phyloP scores from a whole-genome alignment of 1,284 basidiomycete species.

The Cutaneotrichosporon dermatis region DNA sequence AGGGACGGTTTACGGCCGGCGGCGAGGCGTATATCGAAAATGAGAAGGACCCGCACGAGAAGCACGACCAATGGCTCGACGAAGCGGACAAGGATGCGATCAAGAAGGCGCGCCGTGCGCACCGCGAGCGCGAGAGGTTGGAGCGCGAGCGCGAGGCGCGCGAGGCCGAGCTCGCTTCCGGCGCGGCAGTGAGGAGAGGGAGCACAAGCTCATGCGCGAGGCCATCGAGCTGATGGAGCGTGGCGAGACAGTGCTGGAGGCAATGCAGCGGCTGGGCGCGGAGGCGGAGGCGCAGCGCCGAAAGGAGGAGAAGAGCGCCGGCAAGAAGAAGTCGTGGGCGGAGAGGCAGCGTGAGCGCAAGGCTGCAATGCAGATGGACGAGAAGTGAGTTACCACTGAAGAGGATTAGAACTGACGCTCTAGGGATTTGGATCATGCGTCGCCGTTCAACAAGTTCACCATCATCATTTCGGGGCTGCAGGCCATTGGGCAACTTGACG shows the following conservation, averaged over 20 bases:
- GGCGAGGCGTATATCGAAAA: constrained; percentile 76
- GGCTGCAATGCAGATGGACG: constrained; percentile 31
- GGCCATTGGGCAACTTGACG: constrained; percentile 46
- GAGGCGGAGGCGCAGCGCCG: constrained; percentile 58
- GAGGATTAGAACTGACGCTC: too few species aligned
- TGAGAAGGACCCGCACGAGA: constrained; percentile 75
- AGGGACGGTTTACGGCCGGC: constrained; percentile 92
- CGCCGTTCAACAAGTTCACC: constrained; percentile 46
- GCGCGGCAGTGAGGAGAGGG: constrained; percentile 52
- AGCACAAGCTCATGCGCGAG: constrained; percentile 62
- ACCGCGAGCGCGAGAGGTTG: constrained; percentile 60
- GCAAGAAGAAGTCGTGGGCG: constrained; percentile 43
- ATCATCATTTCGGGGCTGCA: constrained; percentile 45
- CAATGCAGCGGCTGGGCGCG: constrained; percentile 76
- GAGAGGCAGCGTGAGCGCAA: constrained; percentile 49
- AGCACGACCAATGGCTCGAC: constrained; percentile 94
- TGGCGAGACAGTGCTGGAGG: constrained; percentile 85
- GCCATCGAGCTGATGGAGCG: constrained; percentile 71
- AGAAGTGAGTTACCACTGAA: constrained; percentile 25
- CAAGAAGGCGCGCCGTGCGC: constrained; percentile 71
- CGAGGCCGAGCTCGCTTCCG: constrained; percentile 55
- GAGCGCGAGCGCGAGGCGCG: constrained; percentile 65
- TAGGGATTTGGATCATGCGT: constrained; percentile 29
- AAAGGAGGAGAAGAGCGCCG: constrained; percentile 48
- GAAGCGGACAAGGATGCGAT: constrained; percentile 82